phyloP scores from a whole-genome alignment of 768 basidiomycete species.

The Leccinum subtestaceum region DNA sequence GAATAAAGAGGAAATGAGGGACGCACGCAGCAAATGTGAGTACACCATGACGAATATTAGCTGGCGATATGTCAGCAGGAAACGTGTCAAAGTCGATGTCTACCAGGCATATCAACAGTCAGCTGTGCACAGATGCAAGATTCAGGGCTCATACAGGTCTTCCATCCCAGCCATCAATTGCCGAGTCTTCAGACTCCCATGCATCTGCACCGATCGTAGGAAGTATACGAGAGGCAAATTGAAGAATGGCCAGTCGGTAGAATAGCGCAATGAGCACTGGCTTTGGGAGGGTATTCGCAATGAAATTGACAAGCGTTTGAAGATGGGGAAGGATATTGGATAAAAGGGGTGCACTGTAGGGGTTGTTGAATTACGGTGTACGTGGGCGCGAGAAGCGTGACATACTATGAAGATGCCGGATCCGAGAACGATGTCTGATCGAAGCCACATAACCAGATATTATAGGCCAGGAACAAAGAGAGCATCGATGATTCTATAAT shows the following conservation, averaged over 20 bases:
- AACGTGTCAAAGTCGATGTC: conserved; percentile 73
- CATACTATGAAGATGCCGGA: conserved; percentile 75
- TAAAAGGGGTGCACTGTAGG: conserved; percentile 63
- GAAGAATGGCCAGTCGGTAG: conserved; percentile 78
- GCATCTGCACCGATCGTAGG: conserved; percentile 81
- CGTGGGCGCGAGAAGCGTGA: conserved; percentile 11
- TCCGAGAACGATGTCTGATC: conserved; percentile 72
- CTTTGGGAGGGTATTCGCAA: conserved; percentile 82
- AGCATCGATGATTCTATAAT: conserved; percentile 90
- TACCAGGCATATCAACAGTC: conserved; percentile 28
- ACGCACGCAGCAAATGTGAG: conserved; percentile 79
- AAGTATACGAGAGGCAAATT: conserved; percentile 77
- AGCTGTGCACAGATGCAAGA: conserved; percentile 4
- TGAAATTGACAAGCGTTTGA: conserved; percentile 74
- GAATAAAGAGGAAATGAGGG: neutral
- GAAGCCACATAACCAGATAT: conserved; percentile 86
- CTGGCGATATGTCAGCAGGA: conserved; percentile 81
- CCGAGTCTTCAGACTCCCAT: conserved; percentile 68
- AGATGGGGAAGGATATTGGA: conserved; percentile 81
- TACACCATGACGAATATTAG: conserved; percentile 84
- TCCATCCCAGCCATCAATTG: conserved; percentile 62
- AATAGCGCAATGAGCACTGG: conserved; percentile 76
- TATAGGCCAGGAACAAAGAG: conserved; percentile 85
- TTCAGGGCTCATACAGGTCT: conserved; percentile 53
- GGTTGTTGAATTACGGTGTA: conserved; percentile 2